These are phyloP conservation scores for Eruca vesicaria DNA, from an alignment of 441 rosid species.

Conservation along the genomic window DNA sequence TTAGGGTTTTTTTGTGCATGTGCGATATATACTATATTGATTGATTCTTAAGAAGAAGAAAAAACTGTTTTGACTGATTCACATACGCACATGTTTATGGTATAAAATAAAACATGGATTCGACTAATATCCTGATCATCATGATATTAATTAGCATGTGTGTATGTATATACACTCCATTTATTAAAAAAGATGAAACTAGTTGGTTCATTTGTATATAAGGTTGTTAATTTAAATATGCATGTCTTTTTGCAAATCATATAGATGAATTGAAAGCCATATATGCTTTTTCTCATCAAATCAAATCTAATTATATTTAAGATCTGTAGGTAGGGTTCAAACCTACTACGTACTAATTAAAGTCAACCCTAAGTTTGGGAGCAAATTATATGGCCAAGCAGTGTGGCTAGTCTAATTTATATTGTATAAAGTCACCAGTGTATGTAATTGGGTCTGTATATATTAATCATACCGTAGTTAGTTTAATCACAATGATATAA, in stretches of 20 bases:
- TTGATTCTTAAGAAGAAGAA: background rate
- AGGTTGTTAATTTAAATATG: background rate
- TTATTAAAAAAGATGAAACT: background rate
- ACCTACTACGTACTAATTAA: background rate
- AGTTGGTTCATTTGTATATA: background rate
- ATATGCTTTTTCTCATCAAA: background rate
- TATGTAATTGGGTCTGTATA: background rate
- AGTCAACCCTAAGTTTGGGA: background rate
- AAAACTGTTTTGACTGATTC: no score
- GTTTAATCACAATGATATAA: no score
- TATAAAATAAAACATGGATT: no score
- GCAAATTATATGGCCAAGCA: background rate
- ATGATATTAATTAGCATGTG: background rate
- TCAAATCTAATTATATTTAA: background rate
- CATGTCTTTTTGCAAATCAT: background rate
- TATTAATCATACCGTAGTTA: no score
- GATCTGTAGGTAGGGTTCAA: background rate
- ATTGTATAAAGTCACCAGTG: background rate
- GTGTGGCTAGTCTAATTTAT: background rate
- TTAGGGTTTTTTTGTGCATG: background rate
- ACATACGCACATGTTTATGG: no score
- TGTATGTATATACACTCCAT: no score
- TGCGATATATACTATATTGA: background rate
- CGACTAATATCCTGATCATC: background rate
- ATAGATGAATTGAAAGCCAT: background rate